Base-by-base conservation (phyloP, 805 yeast species). In the Metschnikowia lunata region DNA sequence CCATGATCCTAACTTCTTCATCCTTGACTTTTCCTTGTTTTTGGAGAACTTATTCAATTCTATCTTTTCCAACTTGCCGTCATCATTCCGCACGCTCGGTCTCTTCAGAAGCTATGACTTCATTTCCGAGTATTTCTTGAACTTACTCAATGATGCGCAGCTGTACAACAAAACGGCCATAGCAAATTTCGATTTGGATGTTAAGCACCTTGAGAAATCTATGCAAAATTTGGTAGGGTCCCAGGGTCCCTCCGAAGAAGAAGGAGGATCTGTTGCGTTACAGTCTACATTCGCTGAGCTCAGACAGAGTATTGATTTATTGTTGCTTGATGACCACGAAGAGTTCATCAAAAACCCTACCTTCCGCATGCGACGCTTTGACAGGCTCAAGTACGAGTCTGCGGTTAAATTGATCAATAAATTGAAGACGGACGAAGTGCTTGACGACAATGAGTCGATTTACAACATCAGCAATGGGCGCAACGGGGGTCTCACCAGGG, bases 101-200 rank as follows among this genome's bases (percentile, higher is more conserved):
- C 76, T 90, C 48, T 82, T 88, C 52, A 78, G 95, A 58, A 88
- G 91, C 26, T 88, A 87, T 60, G 98, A 90, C 66, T 82, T 85
- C 51, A 76, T 93, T 47, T 82, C 95, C 0, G 78, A 82, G 34
- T 79, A 82, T 49, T 79, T 91, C 60, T 69, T 85, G 49, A 73
- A 75, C 36, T 70, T 82, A 8, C 69, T 90, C 47, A 69, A 80
- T 36, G 74, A 75, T 14, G 77, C 81, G 1, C 75, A 74, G 1
- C 61, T 70, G 2, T 80, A 79, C 52, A 81, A 88, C 15, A 69
- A 72, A 18, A 82, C 67, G 45, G 84, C 91, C 0, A 68, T 83
- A 6, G 66, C 66, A 37, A 90, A 89, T 61, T 90, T 91, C 61
- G 87, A 86, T 54, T 59, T 78, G 27, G 98, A 91, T 62, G 78